A percentile compares a stretch with the other conserved stretches of the same genome.
These are phyloP conservation scores for Paramarasmius palmivorus DNA, from an alignment of 1,284 basidiomycete species.

Conservation along the genomic window DNA sequence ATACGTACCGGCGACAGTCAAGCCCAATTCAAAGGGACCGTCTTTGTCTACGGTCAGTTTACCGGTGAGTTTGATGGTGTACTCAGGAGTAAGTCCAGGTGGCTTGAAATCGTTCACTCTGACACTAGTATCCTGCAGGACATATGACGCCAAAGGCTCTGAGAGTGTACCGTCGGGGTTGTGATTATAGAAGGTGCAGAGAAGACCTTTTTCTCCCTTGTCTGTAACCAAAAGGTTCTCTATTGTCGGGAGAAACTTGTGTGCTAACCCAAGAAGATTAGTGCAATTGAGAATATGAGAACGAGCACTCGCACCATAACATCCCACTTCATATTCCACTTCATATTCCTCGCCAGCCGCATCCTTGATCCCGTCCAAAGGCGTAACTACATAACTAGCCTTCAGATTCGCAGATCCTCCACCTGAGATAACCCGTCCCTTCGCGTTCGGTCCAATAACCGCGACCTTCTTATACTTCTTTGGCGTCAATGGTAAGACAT, in stretches of 20 bases:
- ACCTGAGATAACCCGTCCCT: conserved; percentile 64
- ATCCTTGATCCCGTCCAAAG: conserved; percentile 56
- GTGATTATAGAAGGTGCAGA: conserved; percentile 61
- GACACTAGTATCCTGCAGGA: conserved; percentile 60
- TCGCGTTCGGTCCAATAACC: conserved; percentile 75
- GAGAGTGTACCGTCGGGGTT: conserved; percentile 42
- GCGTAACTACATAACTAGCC: conserved; percentile 68
- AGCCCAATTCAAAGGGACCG: conserved; percentile 51
- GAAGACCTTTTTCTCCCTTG: conserved; percentile 57
- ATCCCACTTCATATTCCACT: conserved; percentile 55
- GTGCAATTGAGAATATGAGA: conserved; percentile 3
- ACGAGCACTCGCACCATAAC: conserved; percentile 64
- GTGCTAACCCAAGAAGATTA: conserved; percentile 37
- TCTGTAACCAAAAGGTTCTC: conserved; percentile 53
- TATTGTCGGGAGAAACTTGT: conserved; percentile 63
- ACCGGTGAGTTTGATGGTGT: conserved; percentile 54
- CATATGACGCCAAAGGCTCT: conserved; percentile 39
- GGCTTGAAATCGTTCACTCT: conserved; percentile 69
- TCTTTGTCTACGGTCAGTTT: conserved; percentile 40
- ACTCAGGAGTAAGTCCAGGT: conserved; percentile 44
- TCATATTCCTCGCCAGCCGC: conserved; percentile 46
- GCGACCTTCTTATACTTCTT: conserved; percentile 57
- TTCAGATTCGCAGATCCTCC: conserved; percentile 76
- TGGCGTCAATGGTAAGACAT: conserved; percentile 55
- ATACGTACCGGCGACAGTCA: conserved; percentile 54